Evolutionary conservation across 306 rosid genomes (phyloP).

Genomic region (Mimosa pudica): DNA sequence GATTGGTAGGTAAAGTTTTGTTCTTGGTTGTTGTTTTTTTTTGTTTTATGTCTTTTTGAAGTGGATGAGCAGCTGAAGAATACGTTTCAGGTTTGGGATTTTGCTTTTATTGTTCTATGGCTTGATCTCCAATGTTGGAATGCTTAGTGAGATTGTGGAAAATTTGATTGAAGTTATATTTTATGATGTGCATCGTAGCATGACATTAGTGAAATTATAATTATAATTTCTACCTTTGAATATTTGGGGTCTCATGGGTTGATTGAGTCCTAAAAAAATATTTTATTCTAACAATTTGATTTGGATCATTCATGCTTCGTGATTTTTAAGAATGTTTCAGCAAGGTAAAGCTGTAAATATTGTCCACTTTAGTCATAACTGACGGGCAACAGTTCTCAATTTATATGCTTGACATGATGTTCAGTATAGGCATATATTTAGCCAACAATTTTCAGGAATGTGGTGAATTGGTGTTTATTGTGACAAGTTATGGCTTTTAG

Average conservation of each 20-base stretch:
- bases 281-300: conserved; percentile 31
- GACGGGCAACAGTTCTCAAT: too few species aligned
- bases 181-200: conserved; percentile 35
- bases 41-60: conserved; percentile 35
- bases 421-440: conserved; percentile 11
- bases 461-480: too few species aligned
- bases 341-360: background rate
- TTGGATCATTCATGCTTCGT: conserved; percentile 27
- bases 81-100: conserved; percentile 67
- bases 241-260: background rate
- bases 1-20: conserved; percentile 7
- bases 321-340: background rate
- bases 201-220: background rate
- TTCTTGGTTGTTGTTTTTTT: background rate
- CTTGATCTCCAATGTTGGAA: conserved; percentile 36
- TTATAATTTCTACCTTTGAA: background rate
- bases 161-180: background rate
- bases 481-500: too few species aligned
- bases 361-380: background rate
- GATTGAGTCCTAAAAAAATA: background rate
- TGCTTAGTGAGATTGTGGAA: conserved; percentile 1
- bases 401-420: too few species aligned
- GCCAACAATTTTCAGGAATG: conserved; percentile 4
- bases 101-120: background rate
- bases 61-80: conserved; percentile 73